Evolutionary conservation across 805 yeast species (phyloP).

Genomic region (Myxozyma monticola): DNA sequence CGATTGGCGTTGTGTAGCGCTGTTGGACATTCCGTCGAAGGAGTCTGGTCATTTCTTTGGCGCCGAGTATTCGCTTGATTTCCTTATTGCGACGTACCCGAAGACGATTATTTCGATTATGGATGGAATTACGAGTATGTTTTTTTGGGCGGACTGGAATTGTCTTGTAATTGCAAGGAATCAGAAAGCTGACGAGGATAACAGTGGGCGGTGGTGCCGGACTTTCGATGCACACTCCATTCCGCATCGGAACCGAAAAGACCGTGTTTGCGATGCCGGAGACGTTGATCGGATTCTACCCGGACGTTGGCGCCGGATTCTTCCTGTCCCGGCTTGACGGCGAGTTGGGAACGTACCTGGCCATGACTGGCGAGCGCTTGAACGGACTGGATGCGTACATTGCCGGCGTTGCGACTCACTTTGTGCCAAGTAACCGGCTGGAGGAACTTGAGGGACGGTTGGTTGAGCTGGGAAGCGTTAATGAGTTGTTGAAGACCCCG

Average conservation of each 20-base stretch:
- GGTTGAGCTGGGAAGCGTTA: constrained; percentile 50
- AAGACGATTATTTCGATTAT: constrained; percentile 85
- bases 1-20: constrained; percentile 46
- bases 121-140: constrained; percentile 71
- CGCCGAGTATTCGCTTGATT: constrained; percentile 78
- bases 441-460: constrained; percentile 64
- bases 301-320: constrained; percentile 93
- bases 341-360: constrained; percentile 79
- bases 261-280: constrained; percentile 98
- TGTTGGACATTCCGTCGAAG: constrained; percentile 52
- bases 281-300: constrained; percentile 92
- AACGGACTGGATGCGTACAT: constrained; percentile 77
- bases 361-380: constrained; percentile 80
- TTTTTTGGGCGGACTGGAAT: too few species aligned
- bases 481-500: neutral
- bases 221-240: constrained; percentile 82
- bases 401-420: constrained; percentile 89
- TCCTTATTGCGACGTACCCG: constrained; percentile 71
- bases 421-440: constrained; percentile 65
- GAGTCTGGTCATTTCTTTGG: constrained; percentile 61
- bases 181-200: neutral
- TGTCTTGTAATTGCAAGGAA: too few species aligned
- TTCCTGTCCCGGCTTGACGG: constrained; percentile 82
- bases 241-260: constrained; percentile 88
- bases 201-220: constrained; percentile 98